Evolutionary conservation across 805 yeast genomes (phyloP).

Genomic region (Nakazawaea wickerhamii): DNA sequence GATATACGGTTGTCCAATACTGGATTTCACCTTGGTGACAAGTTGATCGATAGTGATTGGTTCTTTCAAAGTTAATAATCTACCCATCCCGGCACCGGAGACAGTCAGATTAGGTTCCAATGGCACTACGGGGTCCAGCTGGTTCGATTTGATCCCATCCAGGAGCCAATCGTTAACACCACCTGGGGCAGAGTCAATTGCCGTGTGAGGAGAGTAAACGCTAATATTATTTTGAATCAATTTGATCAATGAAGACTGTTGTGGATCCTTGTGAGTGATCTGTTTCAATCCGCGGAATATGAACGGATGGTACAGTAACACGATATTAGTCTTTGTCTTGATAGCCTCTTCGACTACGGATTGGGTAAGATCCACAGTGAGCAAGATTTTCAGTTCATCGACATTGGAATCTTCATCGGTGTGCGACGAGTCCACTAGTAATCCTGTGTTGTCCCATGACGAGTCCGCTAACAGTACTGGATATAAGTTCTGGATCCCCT

Average conservation of each 20-base stretch:
- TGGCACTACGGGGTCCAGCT: slow-evolving; percentile 25
- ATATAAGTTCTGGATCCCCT: slow-evolving; percentile 63
- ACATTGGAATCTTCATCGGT: slow-evolving; percentile 14
- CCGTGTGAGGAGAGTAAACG: slow-evolving; percentile 94
- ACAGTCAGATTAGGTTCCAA: slow-evolving; percentile 38
- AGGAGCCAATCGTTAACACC: slow-evolving; percentile 95
- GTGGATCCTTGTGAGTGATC: slow-evolving; percentile 61
- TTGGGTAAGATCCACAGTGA: slow-evolving; percentile 82
- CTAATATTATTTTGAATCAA: slow-evolving; percentile 74
- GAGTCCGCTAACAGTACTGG: slow-evolving; percentile 79
- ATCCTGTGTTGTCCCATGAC: slow-evolving; percentile 95
- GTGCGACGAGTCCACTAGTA: slow-evolving; percentile 65
- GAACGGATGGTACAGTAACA: slow-evolving; percentile 92
- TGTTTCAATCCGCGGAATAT: slow-evolving; percentile 84
- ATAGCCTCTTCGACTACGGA: slow-evolving; percentile 86
- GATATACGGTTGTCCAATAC: slow-evolving; percentile 47
- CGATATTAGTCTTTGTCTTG: slow-evolving; percentile 40
- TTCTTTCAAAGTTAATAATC: slow-evolving; percentile 46
- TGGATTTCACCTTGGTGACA: slow-evolving; percentile 46
- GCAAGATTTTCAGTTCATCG: slow-evolving; percentile 31
- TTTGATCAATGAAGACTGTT: slow-evolving; percentile 69
- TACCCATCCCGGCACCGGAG: slow-evolving; percentile 76
- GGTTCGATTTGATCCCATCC: slow-evolving; percentile 38
- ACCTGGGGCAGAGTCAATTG: slow-evolving; percentile 86
- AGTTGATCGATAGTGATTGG: slow-evolving; percentile 40